phyloP scores from a whole-genome alignment of 2,329 filamentous ascomycete genomes.

The Waltergamsia citrina region DNA sequence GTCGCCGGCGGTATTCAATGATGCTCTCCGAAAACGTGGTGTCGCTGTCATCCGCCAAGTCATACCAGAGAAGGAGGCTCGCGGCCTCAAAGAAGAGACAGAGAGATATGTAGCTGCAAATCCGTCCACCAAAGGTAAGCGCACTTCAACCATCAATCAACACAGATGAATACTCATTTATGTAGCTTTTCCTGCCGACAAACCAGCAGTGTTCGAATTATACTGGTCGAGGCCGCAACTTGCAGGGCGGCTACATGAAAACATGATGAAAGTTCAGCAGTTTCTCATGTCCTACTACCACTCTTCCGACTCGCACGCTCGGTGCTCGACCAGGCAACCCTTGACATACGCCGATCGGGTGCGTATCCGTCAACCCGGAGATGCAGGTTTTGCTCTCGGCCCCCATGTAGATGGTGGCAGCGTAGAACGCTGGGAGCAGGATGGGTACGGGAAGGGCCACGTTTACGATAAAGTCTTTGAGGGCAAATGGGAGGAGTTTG shows the following conservation, averaged over 20 bases:
- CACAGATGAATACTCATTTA: not conserved
- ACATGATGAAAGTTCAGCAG: constrained; percentile 50
- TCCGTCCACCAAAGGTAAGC: constrained; percentile 42
- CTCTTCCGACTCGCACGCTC: constrained; percentile 1
- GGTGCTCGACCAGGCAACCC: constrained; percentile 5
- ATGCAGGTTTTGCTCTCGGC: constrained; percentile 60
- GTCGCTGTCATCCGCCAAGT: constrained; percentile 55
- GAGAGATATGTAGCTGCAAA: constrained; percentile 59
- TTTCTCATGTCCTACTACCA: constrained; percentile 42
- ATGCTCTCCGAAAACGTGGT: constrained; percentile 32
- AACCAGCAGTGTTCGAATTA: constrained; percentile 64
- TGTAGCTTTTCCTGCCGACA: constrained; percentile 46
- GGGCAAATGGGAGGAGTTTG: constrained; percentile 70
- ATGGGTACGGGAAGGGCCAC: constrained; percentile 48
- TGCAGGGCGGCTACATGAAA: constrained; percentile 56
- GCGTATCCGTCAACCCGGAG: constrained; percentile 63
- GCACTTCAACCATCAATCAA: not conserved
- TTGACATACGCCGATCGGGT: constrained; percentile 58
- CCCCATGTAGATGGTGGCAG: constrained; percentile 68
- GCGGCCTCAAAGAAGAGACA: constrained; percentile 54
- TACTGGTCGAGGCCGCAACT: constrained; percentile 67
- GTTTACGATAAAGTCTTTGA: constrained; percentile 67
- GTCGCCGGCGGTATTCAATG: constrained; percentile 20
- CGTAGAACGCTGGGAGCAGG: constrained; percentile 64
- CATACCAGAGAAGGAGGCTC: constrained; percentile 51